Base-by-base conservation (phyloP, 2,329 filamentous ascomycete genomes). In the Colletotrichum paranaense region DNA sequence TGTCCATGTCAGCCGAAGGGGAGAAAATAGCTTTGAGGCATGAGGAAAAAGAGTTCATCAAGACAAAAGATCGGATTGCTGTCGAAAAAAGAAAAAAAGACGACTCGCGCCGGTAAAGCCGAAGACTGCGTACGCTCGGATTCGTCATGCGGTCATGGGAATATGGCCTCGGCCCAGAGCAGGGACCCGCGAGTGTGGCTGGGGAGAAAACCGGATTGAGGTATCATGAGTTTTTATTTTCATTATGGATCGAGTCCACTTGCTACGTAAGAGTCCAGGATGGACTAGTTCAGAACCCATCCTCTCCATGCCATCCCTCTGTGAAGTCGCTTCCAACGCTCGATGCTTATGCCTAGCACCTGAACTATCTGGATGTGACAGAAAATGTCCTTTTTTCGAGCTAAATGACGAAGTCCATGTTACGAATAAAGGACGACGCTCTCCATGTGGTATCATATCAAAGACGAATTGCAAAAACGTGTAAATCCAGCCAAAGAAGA, bases 371-470 rank as follows among this genome's bases (percentile, higher is more conserved):
- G 42, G 24, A 55, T 9, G 24, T 26, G 49, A 68, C 28, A 14
- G 22, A 63, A 63, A 42, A 30, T 64, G 32, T 28, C 38, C 16
- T 62, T 70, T 55, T 65, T 49, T 46, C 42, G 60, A 59, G 55
- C 6, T 70, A 70, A 65, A 73, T 70, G 66, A 60, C 67, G 53
- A 70, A 66, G 38, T 53, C 67, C 32, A 53, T 65, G 62, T 28
- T 55, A 28, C 58, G 42, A 70, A 60, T 65, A n/a, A 59, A 59
- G 52, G 42, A 62, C 56, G 38, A 74, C 68, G 67, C 67, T 72
- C 68, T 64, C 72, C 72, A 74, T 72, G 68, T 71, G 72, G 72
- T 74, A 74, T 74, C 72, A 74, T 74, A 74, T 74, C 72, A 46
- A 70, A 73, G 67, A 70, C 52, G 52, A 71, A 46, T 52, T 32